Percentiles rank a stretch among this genome's conserved stretches.
phyloP scores from a whole-genome alignment of 768 basidiomycete species.

The Phylloporus rhodoxanthus region DNA sequence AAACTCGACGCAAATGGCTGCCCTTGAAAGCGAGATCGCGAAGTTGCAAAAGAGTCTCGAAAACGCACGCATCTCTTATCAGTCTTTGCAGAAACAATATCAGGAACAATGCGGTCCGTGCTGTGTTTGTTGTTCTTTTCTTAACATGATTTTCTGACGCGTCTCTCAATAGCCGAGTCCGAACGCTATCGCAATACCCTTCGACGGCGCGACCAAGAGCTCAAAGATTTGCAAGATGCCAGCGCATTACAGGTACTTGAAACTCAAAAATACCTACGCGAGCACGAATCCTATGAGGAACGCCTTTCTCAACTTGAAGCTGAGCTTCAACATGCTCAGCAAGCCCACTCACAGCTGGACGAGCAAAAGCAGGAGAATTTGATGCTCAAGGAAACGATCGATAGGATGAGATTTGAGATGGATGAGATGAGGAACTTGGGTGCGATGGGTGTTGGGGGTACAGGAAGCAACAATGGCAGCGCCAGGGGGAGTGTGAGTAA shows the following conservation, averaged over 20 bases:
- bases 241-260: slow-evolving; percentile 61
- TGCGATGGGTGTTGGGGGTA: slow-evolving; percentile 31
- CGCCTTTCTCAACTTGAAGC: slow-evolving; percentile 63
- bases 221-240: slow-evolving; percentile 59
- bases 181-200: slow-evolving; percentile 74
- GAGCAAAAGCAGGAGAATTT: slow-evolving; percentile 95
- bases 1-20: slow-evolving; percentile 58
- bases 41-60: slow-evolving; percentile 74
- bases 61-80: slow-evolving; percentile 63
- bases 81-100: slow-evolving; percentile 79
- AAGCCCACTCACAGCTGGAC: slow-evolving; percentile 70
- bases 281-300: slow-evolving; percentile 67
- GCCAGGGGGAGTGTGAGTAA: slow-evolving; percentile 57
- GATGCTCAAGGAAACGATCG: slow-evolving; percentile 91
- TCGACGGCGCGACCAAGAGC: slow-evolving; percentile 67
- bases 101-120: slow-evolving; percentile 78
- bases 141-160: background rate
- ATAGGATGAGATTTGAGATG: slow-evolving; percentile 89
- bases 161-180: slow-evolving; percentile 49
- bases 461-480: slow-evolving; percentile 44
- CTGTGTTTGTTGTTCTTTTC: background rate
- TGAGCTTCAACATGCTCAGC: slow-evolving; percentile 65
- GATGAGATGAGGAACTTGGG: slow-evolving; percentile 72
- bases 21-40: slow-evolving; percentile 72
- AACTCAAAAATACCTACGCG: slow-evolving; percentile 55